A percentile compares a stretch with the other conserved stretches of the same genome.
These are phyloP conservation scores for Claviceps paspali DNA, from an alignment of 2,329 filamentous ascomycete genomes.

Conservation along the genomic window DNA sequence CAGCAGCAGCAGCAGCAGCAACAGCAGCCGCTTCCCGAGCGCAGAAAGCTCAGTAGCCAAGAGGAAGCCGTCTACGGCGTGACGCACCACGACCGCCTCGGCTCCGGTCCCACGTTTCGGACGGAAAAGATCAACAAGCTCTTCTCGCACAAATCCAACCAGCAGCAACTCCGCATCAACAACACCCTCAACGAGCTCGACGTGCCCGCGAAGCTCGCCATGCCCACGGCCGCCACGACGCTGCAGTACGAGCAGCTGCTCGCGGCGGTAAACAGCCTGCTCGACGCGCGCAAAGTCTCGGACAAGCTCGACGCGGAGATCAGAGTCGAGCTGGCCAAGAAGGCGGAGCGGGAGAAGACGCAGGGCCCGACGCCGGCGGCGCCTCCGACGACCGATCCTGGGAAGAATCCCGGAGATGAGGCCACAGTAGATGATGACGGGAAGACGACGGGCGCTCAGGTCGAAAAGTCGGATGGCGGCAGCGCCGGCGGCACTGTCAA, in stretches of 20 bases:
- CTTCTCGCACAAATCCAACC: conserved; percentile 59
- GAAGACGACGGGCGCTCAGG: conserved; percentile 1
- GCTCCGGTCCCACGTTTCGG: conserved; percentile 77
- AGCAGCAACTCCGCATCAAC: conserved; percentile 61
- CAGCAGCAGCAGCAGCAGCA: conserved; percentile 9
- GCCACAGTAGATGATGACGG: conserved; percentile 7
- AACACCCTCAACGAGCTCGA: conserved; percentile 58
- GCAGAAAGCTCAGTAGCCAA: conserved; percentile 56
- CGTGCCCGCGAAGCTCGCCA: conserved; percentile 51
- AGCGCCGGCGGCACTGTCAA: conserved; percentile 6
- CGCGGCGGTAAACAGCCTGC: conserved; percentile 47
- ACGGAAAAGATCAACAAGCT: conserved; percentile 69
- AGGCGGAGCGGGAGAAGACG: conserved; percentile 33
- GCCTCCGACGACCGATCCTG: neutral
- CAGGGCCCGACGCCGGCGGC: conserved; percentile 4
- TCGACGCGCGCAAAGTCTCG: conserved; percentile 58
- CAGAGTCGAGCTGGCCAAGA: conserved; percentile 41
- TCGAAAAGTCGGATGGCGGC: conserved; percentile 11
- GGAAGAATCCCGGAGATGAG: neutral
- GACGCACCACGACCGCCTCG: conserved; percentile 68
- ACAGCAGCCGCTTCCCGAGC: conserved; percentile 29
- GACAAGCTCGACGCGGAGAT: conserved; percentile 67
- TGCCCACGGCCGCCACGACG: conserved; percentile 60
- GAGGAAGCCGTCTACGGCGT: conserved; percentile 75
- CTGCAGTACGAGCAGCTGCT: conserved; percentile 58